These are phyloP conservation scores for Lycium ferocissimum DNA, from an alignment of 257 asterid genomes.

Conservation along the genomic window DNA sequence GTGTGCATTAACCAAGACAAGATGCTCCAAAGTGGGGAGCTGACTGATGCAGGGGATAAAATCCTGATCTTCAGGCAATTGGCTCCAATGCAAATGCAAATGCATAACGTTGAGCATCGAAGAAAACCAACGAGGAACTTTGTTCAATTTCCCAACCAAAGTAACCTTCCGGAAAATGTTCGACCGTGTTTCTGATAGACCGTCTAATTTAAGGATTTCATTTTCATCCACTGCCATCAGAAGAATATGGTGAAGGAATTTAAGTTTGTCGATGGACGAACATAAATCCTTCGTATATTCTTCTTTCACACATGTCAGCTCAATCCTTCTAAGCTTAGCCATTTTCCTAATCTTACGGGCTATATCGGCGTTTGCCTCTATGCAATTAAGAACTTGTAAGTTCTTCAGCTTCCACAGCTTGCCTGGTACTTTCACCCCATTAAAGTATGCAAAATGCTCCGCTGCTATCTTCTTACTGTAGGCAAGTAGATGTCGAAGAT, in stretches of 20 bases:
- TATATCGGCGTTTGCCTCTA: conserved; percentile 34
- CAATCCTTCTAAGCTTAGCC: conserved; percentile 49
- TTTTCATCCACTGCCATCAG: conserved; percentile 37
- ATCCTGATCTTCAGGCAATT: conserved; percentile 29
- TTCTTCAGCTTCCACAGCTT: conserved; percentile 44
- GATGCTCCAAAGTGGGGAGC: conserved; percentile 32
- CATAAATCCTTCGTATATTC: conserved; percentile 40
- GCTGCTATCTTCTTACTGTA: conserved; percentile 19
- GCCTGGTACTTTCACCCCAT: conserved; percentile 37
- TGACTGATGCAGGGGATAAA: conserved; percentile 33
- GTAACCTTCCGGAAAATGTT: conserved; percentile 28
- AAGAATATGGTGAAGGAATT: conserved; percentile 38
- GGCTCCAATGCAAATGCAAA: conserved; percentile 42
- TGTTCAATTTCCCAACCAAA: conserved; percentile 35
- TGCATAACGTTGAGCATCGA: conserved; percentile 31
- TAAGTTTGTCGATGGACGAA: conserved; percentile 40
- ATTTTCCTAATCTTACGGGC: conserved; percentile 36
- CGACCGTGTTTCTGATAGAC: conserved; percentile 24
- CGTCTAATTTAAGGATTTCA: conserved; percentile 34
- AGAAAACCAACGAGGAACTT: conserved; percentile 36
- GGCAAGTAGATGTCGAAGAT: conserved; percentile 51
- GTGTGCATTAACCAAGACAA: conserved; percentile 33
- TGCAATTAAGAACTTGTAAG: conserved; percentile 35
- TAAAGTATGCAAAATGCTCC: conserved; percentile 11
- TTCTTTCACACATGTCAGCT: conserved; percentile 40